Conservation (phyloP, 768 basidiomycete genomes). For the Suillus decipiens region DNA sequence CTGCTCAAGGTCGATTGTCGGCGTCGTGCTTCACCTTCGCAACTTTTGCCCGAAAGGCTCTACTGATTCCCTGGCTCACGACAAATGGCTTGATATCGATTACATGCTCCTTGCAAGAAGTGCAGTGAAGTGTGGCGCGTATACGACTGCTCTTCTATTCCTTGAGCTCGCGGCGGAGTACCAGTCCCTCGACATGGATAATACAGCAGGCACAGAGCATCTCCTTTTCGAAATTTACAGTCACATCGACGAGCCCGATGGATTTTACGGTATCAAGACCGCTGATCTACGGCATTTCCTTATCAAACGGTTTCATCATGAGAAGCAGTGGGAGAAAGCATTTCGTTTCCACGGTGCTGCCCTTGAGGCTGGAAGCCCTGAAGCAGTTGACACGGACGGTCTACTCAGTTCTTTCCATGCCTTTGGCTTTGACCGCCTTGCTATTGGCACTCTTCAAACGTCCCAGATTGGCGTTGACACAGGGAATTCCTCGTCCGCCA, state of each 20-base stretch:
- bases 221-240: constrained; percentile 91
- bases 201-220: constrained; percentile 50
- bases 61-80: constrained; percentile 50
- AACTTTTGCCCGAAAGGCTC: constrained; percentile 48
- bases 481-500: constrained; percentile 39
- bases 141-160: constrained; percentile 88
- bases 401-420: constrained; percentile 81
- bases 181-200: constrained; percentile 28
- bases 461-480: constrained; percentile 35
- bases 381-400: constrained; percentile 53
- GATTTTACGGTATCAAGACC: constrained; percentile 92
- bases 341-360: constrained; percentile 88
- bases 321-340: constrained; percentile 89
- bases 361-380: constrained; percentile 59
- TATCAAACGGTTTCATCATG: constrained; percentile 86
- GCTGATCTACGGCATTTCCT: constrained; percentile 78
- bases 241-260: constrained; percentile 96
- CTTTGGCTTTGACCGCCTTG: constrained; percentile 90
- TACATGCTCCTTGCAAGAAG: constrained; percentile 68
- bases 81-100: constrained; percentile 83
- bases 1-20: constrained; percentile 62
- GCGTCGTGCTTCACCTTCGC: constrained; percentile 79
- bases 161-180: constrained; percentile 76
- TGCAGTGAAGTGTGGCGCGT: constrained; percentile 78
- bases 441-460: constrained; percentile 62